Conservation (phyloP, 139 green algal genomes). For the Pseudopediastrum boryanum region DNA sequence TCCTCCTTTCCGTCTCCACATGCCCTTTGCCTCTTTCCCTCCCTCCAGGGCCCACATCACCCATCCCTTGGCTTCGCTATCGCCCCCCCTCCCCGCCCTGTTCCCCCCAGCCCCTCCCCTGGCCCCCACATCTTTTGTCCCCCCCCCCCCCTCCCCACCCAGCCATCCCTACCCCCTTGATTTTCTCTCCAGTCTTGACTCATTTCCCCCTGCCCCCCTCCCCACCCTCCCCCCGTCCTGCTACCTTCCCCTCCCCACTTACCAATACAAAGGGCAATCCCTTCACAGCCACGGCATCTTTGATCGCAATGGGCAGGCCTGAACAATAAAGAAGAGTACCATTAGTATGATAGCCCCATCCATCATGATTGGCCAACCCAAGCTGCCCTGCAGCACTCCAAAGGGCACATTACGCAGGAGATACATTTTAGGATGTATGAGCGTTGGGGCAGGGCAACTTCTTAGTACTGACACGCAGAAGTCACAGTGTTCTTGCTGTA, state of each 20-base stretch:
- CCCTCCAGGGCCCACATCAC: too few species aligned
- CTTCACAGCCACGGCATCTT: conserved; percentile 50
- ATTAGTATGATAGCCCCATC: not conserved
- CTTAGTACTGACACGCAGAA: not conserved
- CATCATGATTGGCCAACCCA: too few species aligned
- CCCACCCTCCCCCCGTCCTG: too few species aligned
- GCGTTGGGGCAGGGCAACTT: not conserved
- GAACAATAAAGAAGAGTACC: not conserved
- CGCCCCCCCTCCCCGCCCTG: too few species aligned
- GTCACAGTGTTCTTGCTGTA: not conserved
- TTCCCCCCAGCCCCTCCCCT: too few species aligned
- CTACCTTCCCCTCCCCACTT: not conserved
- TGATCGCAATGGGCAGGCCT: conserved; percentile 55
- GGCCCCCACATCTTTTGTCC: too few species aligned
- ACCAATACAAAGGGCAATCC: conserved; percentile 45
- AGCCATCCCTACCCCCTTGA: not conserved
- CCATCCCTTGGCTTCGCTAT: too few species aligned
- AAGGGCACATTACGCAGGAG: too few species aligned
- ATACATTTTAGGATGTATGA: not conserved
- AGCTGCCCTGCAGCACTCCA: too few species aligned
- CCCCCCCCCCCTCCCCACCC: too few species aligned
- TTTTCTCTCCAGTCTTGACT: not conserved
- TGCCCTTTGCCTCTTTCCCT: too few species aligned
- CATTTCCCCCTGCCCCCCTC: not conserved
- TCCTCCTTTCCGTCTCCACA: too few species aligned